phyloP scores from a whole-genome alignment of 768 basidiomycete species.

The Russula lepida region DNA sequence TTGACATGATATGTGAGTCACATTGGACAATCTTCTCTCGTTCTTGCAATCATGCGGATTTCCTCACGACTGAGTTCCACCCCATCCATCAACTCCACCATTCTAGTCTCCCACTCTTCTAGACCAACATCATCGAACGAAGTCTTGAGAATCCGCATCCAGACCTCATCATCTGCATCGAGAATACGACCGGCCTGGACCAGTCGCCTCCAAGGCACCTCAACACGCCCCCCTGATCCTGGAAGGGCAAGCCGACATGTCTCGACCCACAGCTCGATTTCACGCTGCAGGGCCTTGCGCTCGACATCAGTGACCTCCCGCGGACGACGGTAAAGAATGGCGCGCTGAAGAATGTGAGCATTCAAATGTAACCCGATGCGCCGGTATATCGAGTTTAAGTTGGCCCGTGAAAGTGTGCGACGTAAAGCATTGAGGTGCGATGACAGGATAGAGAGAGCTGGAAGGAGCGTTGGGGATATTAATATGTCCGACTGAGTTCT shows the following conservation, averaged over 20 bases:
- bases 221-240: constrained; percentile 44
- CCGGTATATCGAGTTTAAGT: constrained; percentile 61
- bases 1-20: too few relatives aligned
- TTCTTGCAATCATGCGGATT: constrained; percentile 45
- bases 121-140: not conserved
- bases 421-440: constrained; percentile 67
- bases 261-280: constrained; percentile 79
- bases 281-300: constrained; percentile 53
- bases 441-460: constrained; percentile 71
- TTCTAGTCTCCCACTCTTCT: constrained; percentile 46
- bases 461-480: constrained; percentile 63
- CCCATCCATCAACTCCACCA: constrained; percentile 47
- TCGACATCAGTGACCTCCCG: constrained; percentile 48
- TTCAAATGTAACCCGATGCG: constrained; percentile 61
- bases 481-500: constrained; percentile 33
- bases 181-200: constrained; percentile 64
- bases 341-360: constrained; percentile 75
- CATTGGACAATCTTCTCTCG: constrained; percentile 33
- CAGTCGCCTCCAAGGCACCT: constrained; percentile 70
- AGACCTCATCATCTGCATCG: constrained; percentile 39
- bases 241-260: constrained; percentile 57
- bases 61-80: constrained; percentile 57
- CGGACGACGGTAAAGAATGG: constrained; percentile 69
- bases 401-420: constrained; percentile 49
- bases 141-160: constrained; percentile 3